Percentiles rank a stretch among this genome's conserved stretches.
Evolutionary conservation across 352 stramenopile species (phyloP).

Genomic region (Globisporangium megalacanthum): DNA sequence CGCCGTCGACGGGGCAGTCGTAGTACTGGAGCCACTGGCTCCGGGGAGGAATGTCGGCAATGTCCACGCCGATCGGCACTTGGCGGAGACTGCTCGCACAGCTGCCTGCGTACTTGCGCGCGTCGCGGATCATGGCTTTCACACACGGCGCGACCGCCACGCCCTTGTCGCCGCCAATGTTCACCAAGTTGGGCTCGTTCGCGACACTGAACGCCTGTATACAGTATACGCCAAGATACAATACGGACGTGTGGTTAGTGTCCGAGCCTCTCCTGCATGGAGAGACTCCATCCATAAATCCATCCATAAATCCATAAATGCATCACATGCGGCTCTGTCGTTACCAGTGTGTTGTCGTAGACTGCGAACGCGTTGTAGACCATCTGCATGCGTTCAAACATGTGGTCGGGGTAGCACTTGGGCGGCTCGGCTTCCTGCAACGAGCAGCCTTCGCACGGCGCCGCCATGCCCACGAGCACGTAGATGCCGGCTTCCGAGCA

Average conservation of each 20-base stretch:
- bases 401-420: constrained; percentile 37
- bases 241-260: too few species aligned
- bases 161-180: constrained; percentile 15
- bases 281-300: too few species aligned
- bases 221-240: neutral
- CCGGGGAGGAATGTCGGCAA: constrained; percentile 39
- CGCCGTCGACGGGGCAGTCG: constrained; percentile 31
- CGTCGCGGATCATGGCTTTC: constrained; percentile 44
- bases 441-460: constrained; percentile 31
- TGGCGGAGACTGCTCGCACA: constrained; percentile 25
- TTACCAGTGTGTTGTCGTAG: constrained; percentile 47
- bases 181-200: constrained; percentile 53
- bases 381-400: constrained; percentile 35
- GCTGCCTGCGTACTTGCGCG: constrained; percentile 32
- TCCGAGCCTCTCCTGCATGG: too few species aligned
- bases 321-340: neutral
- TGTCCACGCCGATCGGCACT: constrained; percentile 43
- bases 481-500: constrained; percentile 44
- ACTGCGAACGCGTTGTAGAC: constrained; percentile 54
- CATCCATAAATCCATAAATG: too few species aligned
- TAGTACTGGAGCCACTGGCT: constrained; percentile 38
- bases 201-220: constrained; percentile 32
- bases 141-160: constrained; percentile 34
- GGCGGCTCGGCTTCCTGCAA: constrained; percentile 27
- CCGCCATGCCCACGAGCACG: constrained; percentile 42